Conservation (phyloP, 2,329 filamentous ascomycete genomes). For the Talaromyces islandicus region DNA sequence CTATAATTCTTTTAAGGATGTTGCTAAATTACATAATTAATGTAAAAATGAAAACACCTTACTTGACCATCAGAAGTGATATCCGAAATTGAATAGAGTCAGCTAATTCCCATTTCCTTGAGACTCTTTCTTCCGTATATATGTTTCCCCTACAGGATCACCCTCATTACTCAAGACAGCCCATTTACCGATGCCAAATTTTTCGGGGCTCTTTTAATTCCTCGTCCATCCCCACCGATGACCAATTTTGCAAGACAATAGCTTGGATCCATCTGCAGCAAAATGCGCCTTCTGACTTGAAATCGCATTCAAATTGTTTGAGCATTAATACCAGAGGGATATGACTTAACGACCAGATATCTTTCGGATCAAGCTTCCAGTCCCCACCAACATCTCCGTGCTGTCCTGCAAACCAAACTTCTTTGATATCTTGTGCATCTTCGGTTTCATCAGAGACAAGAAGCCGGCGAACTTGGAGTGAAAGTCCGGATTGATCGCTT, state of each 20-base stretch:
- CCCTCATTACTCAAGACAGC: constrained; percentile 53
- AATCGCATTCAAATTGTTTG: neutral
- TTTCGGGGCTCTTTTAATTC: constrained; percentile 43
- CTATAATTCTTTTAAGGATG: too few relatives aligned
- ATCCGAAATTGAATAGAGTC: neutral
- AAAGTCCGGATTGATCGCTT: neutral
- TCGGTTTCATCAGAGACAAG: constrained; percentile 24
- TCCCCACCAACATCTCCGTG: constrained; percentile 73
- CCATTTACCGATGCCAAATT: constrained; percentile 63
- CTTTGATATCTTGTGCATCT: constrained; percentile 54
- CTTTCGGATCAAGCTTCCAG: constrained; percentile 52
- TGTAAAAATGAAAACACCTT: neutral
- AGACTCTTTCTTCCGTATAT: constrained; percentile 21
- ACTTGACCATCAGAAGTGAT: neutral
- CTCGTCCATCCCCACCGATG: constrained; percentile 58
- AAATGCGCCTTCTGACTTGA: neutral
- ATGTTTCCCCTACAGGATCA: constrained; percentile 58
- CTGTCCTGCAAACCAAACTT: constrained; percentile 65
- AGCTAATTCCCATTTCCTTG: neutral
- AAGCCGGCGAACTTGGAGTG: neutral
- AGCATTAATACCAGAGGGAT: neutral
- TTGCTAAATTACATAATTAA: too few relatives aligned
- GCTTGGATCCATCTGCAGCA: constrained; percentile 48
- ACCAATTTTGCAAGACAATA: constrained; percentile 71
- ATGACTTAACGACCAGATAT: constrained; percentile 51